Percentiles rank a stretch among this genome's conserved stretches.
Evolutionary conservation across 1,284 basidiomycete genomes (phyloP).

Genomic region (Sparassis latifolia): DNA sequence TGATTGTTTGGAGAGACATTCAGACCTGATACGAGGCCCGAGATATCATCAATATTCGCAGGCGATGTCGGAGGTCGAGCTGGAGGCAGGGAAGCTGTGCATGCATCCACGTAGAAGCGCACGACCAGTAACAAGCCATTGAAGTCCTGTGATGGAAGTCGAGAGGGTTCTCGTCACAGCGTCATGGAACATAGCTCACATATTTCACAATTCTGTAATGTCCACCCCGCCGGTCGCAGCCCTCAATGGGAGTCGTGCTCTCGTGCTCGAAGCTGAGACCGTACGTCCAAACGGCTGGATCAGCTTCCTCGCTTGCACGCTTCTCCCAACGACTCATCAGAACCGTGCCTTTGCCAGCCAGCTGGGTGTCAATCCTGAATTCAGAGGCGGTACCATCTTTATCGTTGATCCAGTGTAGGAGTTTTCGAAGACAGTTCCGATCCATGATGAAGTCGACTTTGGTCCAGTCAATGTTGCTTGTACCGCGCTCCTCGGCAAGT

Average conservation of each 20-base stretch:
- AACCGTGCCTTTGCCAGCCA: conserved; percentile 45
- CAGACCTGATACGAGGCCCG: conserved; percentile 24
- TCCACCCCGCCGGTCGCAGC: conserved; percentile 34
- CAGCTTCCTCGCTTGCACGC: conserved; percentile 2
- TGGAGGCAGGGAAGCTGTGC: conserved; percentile 6
- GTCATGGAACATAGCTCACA: conserved; percentile 27
- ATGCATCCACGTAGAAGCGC: conserved; percentile 26
- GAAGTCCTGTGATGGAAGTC: conserved; percentile 12
- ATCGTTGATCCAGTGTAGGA: conserved; percentile 41
- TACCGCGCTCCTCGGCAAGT: conserved; percentile 22
- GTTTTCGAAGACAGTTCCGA: conserved; percentile 49
- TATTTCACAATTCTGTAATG: conserved; percentile 47
- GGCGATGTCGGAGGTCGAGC: neutral
- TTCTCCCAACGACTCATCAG: conserved; percentile 38
- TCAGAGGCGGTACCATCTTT: conserved; percentile 26
- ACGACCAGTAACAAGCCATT: conserved; percentile 23
- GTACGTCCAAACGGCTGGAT: conserved; percentile 19
- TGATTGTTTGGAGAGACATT: conserved; percentile 17
- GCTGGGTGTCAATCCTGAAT: conserved; percentile 51
- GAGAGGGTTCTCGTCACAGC: neutral
- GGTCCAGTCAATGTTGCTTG: conserved; percentile 35
- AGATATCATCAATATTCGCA: conserved; percentile 31
- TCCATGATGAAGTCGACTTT: conserved; percentile 49
- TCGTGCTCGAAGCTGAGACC: conserved; percentile 44
- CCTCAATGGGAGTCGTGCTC: conserved; percentile 32